Conservation (phyloP, 345 rosid species). For the Rhodamnia argentea region DNA sequence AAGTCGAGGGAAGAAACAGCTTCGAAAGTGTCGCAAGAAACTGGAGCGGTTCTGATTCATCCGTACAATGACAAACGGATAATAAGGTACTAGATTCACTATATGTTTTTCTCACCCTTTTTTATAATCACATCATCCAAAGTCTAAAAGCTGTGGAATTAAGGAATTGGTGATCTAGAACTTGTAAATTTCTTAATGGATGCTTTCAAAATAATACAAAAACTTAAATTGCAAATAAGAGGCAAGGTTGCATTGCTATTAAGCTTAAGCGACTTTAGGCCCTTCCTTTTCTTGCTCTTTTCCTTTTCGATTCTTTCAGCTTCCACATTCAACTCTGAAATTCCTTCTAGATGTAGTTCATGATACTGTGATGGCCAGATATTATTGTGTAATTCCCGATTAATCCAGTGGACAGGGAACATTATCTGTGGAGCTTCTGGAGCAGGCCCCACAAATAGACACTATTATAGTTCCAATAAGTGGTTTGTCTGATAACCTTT, state of each 20-base stretch:
- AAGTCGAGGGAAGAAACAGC: slow-evolving; percentile 67
- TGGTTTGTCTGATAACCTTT: slow-evolving; percentile 25
- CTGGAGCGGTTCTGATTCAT: slow-evolving; percentile 74
- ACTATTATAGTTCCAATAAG: slow-evolving; percentile 79
- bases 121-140: background rate
- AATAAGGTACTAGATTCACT: slow-evolving; percentile 40
- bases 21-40: slow-evolving; percentile 47
- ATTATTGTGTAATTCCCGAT: background rate
- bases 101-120: background rate
- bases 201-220: background rate
- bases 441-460: slow-evolving; percentile 60
- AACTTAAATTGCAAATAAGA: background rate
- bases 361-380: background rate
- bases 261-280: background rate
- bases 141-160: background rate
- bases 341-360: background rate
- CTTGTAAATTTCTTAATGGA: background rate
- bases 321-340: background rate
- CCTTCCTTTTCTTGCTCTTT: background rate
- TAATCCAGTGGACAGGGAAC: slow-evolving; percentile 85
- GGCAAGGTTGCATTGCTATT: background rate
- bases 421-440: slow-evolving; percentile 69
- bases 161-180: background rate
- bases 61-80: slow-evolving; percentile 69
- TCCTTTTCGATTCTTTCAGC: background rate